A percentile compares a stretch with the other conserved stretches of the same genome.
Conservation (phyloP, 345 rosid genomes). For the Eucalyptus polybractea region DNA sequence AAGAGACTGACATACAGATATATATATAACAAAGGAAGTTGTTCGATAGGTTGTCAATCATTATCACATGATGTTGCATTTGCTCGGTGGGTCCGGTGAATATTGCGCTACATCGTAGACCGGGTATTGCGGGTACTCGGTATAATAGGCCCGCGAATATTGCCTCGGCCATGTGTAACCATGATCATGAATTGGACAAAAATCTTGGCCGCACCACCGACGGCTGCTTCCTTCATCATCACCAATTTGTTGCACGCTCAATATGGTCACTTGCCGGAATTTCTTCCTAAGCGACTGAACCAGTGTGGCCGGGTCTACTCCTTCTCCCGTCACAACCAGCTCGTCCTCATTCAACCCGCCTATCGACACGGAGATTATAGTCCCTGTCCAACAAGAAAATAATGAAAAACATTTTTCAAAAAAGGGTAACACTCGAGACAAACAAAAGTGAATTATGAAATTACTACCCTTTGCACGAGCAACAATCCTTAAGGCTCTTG, state of each 20-base stretch:
- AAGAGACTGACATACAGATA: not conserved
- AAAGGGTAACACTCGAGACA: not conserved
- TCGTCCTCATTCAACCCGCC: not conserved
- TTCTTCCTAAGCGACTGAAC: not conserved
- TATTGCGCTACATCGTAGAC: not conserved
- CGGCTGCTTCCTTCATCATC: not conserved
- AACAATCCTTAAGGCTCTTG: not conserved
- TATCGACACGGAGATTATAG: not conserved
- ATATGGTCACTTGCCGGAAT: not conserved
- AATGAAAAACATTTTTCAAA: not conserved
- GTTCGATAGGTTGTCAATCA: not conserved
- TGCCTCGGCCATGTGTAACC: not conserved
- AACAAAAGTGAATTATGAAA: not conserved
- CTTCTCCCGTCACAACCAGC: not conserved
- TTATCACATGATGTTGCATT: not conserved
- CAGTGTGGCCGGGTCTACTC: not conserved
- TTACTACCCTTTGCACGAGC: not conserved
- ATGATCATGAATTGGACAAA: not conserved
- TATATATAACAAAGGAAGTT: not conserved
- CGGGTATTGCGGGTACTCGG: not conserved
- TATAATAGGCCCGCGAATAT: not conserved
- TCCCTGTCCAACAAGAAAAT: not conserved
- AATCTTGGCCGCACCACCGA: not conserved
- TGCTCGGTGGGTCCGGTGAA: not conserved
- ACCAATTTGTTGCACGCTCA: not conserved